Base-by-base conservation (phyloP, 768 basidiomycete species). In the Leccinum imitatum region DNA sequence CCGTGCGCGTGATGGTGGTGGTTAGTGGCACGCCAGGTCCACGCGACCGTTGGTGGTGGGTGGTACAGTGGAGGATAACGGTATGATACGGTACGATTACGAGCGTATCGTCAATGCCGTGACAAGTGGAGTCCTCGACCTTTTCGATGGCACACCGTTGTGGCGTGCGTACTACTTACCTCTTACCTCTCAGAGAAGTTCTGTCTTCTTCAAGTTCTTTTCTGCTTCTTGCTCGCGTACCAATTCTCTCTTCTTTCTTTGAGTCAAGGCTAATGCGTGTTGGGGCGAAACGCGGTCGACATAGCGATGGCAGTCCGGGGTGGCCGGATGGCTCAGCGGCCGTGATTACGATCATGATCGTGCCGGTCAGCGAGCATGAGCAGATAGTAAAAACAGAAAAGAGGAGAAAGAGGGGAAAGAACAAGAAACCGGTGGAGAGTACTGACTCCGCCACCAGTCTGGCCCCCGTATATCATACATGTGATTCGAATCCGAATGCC, bases 1-100 rank as follows among this genome's bases (percentile, higher is more conserved):
- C n/a, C n/a, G n/a, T 46, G 44, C 19, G 7, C 3, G 39, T 46
- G 44, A 19, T 46, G 44, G n/a, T n/a, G n/a, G n/a, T n/a, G n/a
- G n/a, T n/a, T n/a, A n/a, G n/a, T 44, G 44, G 44, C 44, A 46
- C 19, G 44, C 52, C 52, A 53, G 33, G 35, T 52, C 51, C 51
- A 52, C 51, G 51, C 51, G 14, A 52, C 51, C 7, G 9, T 33
- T 44, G 14, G 10, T n/a, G n/a, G 44, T 19, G 44, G 19, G 19
- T 17, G 44, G 44, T 46, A 46, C 10, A 13, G 19, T 46, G 44
- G 44, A n/a, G 50, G 17, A 50, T 50, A 50, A 30, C 50, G 25
- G 47, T 48, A 48, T 21, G 15, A 27, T 27, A 50, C 25, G 13
- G 25, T 0, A 50, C 6, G 50, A 23, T 30, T 30, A 46, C 44